Base-by-base conservation (phyloP, 1,284 basidiomycete species). In the Fomitopsis palustris region DNA sequence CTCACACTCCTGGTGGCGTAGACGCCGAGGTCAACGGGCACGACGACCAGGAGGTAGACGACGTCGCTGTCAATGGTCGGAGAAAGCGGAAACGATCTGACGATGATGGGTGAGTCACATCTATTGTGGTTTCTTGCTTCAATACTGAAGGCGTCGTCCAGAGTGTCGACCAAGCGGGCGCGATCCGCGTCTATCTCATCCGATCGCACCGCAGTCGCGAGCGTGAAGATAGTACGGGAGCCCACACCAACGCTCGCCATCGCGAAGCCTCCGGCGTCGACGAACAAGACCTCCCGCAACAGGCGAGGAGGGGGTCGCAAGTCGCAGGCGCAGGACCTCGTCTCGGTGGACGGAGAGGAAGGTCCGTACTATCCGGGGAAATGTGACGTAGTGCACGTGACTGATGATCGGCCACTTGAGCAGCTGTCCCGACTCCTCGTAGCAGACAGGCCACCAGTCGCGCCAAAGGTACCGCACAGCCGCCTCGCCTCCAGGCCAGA, bases 1-100 rank as follows among this genome's bases (percentile, higher is more conserved):
- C 61, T n/a, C 57, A 60, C 38, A 59, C 65, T 25, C 62, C 63
- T 23, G 63, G 61, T 51, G 60, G 58, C 58, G 61, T 66, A 17
- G 16, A 52, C 54, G 57, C 61, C 39, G 65, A 63, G 23, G 62
- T 60, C 21, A 66, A 68, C 53, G 65, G 57, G 31, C 72, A 74
- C 59, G 72, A 70, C 19, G 76, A 77, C 31, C 64, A 84, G 56
- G 79, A 81, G 14, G 81, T 83, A 19, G 62, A 62, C 14, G 83
- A 85, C 27, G 68, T 70, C 25, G 74, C 67, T 21, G 67, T 74
- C 17, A 77, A 70, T 57, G 74, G 72, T 60, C 81, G 83, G 65
- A 90, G 83, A 75, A 92, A 92, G 73, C 82, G 90, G 70, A 92
- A 90, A 71, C 82, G 88, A 54, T 74, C 74, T 41, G 87, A 88